phyloP scores from a whole-genome alignment of 176 grass and related monocot species.

The Cenchrus americanus region DNA sequence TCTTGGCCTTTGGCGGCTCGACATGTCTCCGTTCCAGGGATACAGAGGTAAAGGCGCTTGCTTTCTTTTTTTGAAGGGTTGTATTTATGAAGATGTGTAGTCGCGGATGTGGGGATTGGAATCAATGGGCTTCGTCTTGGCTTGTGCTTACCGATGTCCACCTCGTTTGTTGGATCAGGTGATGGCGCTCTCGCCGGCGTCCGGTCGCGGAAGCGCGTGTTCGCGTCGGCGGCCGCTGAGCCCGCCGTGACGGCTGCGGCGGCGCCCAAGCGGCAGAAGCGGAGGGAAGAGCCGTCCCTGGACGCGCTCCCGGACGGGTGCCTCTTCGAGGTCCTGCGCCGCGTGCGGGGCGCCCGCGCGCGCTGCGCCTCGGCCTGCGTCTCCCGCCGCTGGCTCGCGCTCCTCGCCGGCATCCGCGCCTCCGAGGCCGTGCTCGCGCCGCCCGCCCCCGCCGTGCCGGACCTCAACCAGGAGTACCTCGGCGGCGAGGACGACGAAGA shows the following conservation, averaged over 20 bases:
- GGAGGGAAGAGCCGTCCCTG: conserved; percentile 49
- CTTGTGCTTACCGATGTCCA: neutral
- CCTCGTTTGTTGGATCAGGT: conserved; percentile 8
- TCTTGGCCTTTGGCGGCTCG: neutral
- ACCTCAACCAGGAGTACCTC: conserved; percentile 69
- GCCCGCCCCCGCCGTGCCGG: conserved; percentile 43
- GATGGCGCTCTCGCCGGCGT: conserved; percentile 39
- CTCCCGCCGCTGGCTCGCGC: conserved; percentile 78
- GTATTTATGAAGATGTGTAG: neutral
- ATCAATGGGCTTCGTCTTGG: neutral
- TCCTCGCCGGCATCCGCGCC: conserved; percentile 72
- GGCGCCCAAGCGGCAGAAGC: conserved; percentile 52
- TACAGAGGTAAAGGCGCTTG: conserved; percentile 47
- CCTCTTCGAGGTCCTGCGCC: conserved; percentile 91
- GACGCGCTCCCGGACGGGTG: conserved; percentile 87
- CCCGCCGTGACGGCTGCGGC: neutral
- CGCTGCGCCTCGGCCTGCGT: conserved; percentile 74
- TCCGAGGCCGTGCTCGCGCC: conserved; percentile 51
- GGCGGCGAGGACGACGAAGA: conserved; percentile 38
- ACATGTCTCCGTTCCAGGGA: conserved; percentile 62
- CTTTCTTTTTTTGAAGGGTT: neutral
- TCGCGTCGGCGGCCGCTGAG: conserved; percentile 38
- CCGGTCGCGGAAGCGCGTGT: conserved; percentile 66
- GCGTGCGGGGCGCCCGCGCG: conserved; percentile 60
- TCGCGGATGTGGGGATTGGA: neutral